phyloP scores from a whole-genome alignment of 2,329 filamentous ascomycete genomes.

The Aspergillus japonicus region DNA sequence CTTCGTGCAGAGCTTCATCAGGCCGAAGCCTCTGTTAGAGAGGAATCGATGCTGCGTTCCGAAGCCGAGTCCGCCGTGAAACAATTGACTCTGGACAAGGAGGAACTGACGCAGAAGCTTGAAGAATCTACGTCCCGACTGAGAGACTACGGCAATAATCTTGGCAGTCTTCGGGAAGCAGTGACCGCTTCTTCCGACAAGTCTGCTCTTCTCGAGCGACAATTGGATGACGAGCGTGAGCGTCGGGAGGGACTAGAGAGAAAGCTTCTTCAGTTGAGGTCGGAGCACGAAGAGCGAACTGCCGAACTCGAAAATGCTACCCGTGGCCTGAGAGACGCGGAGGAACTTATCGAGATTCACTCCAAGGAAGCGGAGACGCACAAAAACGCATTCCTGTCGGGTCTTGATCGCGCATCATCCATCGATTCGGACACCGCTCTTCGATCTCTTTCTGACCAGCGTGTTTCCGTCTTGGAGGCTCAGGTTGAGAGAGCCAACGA shows the following conservation, averaged over 20 bases:
- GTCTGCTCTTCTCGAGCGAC: conserved; percentile 71
- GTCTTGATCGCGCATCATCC: conserved; percentile 70
- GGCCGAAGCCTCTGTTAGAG: conserved; percentile 71
- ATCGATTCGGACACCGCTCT: conserved; percentile 39
- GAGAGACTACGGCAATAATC: conserved; percentile 67
- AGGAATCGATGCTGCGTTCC: conserved; percentile 73
- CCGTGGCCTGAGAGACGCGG: conserved; percentile 75
- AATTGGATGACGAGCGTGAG: conserved; percentile 74
- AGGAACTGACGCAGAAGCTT: conserved; percentile 68
- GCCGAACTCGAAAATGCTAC: conserved; percentile 73
- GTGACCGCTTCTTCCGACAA: conserved; percentile 77
- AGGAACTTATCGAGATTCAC: conserved; percentile 84
- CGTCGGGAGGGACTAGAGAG: conserved; percentile 72
- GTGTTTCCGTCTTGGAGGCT: conserved; percentile 70
- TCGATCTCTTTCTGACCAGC: conserved; percentile 48
- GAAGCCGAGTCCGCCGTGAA: conserved; percentile 74
- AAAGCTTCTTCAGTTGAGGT: conserved; percentile 72
- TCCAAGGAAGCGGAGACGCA: conserved; percentile 85
- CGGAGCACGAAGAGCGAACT: conserved; percentile 77
- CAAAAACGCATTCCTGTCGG: conserved; percentile 75
- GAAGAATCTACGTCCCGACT: conserved; percentile 65
- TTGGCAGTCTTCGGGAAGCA: conserved; percentile 73
- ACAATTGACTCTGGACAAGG: conserved; percentile 81
- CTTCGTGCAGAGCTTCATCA: conserved; percentile 83
- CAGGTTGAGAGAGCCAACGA: conserved; percentile 76